Evolutionary conservation across 305 asterid genomes (phyloP).

Genomic region (Withania somnifera): DNA sequence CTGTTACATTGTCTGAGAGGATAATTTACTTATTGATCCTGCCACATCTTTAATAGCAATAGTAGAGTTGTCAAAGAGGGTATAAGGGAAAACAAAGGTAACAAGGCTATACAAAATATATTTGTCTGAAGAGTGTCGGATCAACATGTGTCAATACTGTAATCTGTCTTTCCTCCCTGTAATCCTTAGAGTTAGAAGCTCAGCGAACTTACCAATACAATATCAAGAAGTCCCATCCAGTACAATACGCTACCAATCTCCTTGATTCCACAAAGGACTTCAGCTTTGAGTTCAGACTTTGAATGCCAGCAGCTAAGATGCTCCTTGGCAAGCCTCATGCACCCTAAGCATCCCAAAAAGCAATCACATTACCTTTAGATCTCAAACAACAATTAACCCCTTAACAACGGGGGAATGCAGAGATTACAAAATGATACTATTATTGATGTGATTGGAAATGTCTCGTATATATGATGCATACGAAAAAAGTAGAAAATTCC

Average conservation of each 20-base stretch:
- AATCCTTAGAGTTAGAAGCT: background rate
- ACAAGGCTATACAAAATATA: background rate
- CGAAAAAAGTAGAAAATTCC: background rate
- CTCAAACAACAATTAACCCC: background rate
- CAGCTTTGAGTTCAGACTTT: conserved; percentile 71
- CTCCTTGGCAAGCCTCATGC: conserved; percentile 67
- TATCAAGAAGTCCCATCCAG: conserved; percentile 98
- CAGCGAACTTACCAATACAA: conserved; percentile 61
- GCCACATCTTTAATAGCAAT: background rate
- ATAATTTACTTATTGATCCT: background rate
- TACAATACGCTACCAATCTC: conserved; percentile 88
- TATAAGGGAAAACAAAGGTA: background rate
- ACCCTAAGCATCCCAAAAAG: conserved; percentile 41
- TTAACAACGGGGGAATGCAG: background rate
- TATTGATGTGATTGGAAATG: background rate
- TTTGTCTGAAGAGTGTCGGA: background rate
- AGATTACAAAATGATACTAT: background rate
- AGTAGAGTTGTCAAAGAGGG: background rate
- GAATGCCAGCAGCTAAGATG: conserved; percentile 88
- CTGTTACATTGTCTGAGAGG: background rate
- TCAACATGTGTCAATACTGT: background rate
- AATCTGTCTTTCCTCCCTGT: background rate
- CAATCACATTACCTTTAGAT: background rate
- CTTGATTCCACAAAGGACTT: conserved; percentile 76
- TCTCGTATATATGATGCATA: background rate